Conservation (phyloP, 257 asterid species). For the Ophiorrhiza pumila region DNA sequence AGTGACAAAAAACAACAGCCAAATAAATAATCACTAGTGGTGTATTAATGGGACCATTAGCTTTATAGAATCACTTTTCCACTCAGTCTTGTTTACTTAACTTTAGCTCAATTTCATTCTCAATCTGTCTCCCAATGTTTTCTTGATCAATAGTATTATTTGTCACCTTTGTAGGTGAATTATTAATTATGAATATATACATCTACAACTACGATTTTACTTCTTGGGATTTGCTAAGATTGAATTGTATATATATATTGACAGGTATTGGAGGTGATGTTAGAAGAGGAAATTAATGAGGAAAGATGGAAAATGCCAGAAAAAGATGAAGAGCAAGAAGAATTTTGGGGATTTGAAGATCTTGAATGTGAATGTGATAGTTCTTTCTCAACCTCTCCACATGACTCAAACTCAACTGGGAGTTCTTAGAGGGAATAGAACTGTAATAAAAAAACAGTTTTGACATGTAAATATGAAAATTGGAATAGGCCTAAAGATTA, state of each 20-base stretch:
- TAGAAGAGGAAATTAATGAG: conserved; percentile 53
- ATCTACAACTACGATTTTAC: not conserved
- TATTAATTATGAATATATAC: not conserved
- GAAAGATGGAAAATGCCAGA: conserved; percentile 73
- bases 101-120: not conserved
- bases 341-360: conserved; percentile 88
- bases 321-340: conserved; percentile 65
- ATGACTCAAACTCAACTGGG: conserved; percentile 43
- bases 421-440: conserved; percentile 42
- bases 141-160: not conserved
- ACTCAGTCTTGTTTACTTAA: not conserved
- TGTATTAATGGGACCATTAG: conserved; percentile 17
- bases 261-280: conserved; percentile 66
- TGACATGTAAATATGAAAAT: conserved; percentile 12
- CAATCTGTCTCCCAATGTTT: not conserved
- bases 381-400: conserved; percentile 56
- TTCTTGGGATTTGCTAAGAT: not conserved
- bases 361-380: conserved; percentile 72
- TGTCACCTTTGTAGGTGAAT: not conserved
- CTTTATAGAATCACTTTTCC: not conserved
- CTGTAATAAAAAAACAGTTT: too few species aligned
- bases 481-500: not conserved
- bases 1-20: conserved; percentile 13
- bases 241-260: not conserved
- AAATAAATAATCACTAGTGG: conserved; percentile 4